These are phyloP conservation scores for Venustampulla echinocandica DNA, from an alignment of 495 filamentous ascomycete species.

Conservation along the genomic window DNA sequence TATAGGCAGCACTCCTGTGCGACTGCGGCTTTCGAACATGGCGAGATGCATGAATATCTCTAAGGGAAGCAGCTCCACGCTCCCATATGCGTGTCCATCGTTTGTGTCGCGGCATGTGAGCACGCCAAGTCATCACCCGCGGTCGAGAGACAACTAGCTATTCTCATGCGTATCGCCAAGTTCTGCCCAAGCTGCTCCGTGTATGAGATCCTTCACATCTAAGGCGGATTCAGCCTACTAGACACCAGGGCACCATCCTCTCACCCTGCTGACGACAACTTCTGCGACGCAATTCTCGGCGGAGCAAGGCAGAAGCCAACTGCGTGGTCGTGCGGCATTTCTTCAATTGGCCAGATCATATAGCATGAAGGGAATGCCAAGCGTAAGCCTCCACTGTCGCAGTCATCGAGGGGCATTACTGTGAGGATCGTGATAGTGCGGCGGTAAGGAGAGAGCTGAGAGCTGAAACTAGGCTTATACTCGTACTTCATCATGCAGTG, in stretches of 20 bases:
- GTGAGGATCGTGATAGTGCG: slow-evolving; percentile 5
- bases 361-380: slow-evolving; percentile 14
- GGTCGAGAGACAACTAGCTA: not conserved
- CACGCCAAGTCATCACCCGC: not conserved
- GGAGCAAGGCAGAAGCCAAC: slow-evolving; percentile 5
- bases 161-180: too few relatives aligned
- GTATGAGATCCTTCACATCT: slow-evolving; percentile 8
- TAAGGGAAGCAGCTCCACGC: not conserved
- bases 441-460: not conserved
- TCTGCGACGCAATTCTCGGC: slow-evolving; percentile 9
- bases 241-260: slow-evolving; percentile 1
- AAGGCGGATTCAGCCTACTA: not conserved
- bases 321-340: slow-evolving; percentile 13
- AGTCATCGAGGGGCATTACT: slow-evolving; percentile 11
- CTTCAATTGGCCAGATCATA: slow-evolving; percentile 17
- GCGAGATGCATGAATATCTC: slow-evolving; percentile 5
- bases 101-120: not conserved
- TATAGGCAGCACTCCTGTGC: slow-evolving; percentile 2
- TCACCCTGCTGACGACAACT: slow-evolving; percentile 5
- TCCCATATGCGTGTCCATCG: slow-evolving; percentile 1
- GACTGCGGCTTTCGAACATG: slow-evolving; percentile 3
- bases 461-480: not conserved
- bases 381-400: slow-evolving; percentile 11
- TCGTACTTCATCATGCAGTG: slow-evolving; percentile 2
- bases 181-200: not conserved